Evolutionary conservation across 441 rosid species (phyloP).

Genomic region (Raphanus hybrid): DNA sequence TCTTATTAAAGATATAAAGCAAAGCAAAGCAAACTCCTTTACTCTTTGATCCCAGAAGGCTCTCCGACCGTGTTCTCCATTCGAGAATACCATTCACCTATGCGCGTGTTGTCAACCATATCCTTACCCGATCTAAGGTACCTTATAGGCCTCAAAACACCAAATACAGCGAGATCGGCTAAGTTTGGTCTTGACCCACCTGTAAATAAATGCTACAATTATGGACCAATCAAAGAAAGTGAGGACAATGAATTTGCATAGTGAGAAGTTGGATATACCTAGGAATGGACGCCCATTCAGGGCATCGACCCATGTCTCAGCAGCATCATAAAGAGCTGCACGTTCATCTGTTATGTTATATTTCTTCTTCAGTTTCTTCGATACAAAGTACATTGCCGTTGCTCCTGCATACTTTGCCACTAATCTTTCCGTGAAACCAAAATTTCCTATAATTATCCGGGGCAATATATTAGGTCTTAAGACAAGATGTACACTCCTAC

Average conservation of each 20-base stretch:
- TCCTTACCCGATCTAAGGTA: slow-evolving; percentile 81
- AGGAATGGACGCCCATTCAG: slow-evolving; percentile 74
- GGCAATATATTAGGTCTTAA: not conserved
- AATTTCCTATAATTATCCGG: slow-evolving; percentile 67
- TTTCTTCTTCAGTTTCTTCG: slow-evolving; percentile 92
- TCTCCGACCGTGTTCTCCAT: slow-evolving; percentile 82
- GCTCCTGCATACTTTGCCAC: slow-evolving; percentile 92
- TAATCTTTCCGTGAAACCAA: slow-evolving; percentile 81
- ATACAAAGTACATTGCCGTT: slow-evolving; percentile 88
- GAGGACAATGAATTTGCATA: not conserved
- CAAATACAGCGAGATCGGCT: slow-evolving; percentile 92
- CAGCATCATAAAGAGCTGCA: slow-evolving; percentile 81
- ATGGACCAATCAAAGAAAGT: slow-evolving; percentile 20
- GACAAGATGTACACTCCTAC: slow-evolving; percentile 1
- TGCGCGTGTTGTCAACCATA: slow-evolving; percentile 88
- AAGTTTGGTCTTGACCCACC: slow-evolving; percentile 86
- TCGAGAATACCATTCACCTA: slow-evolving; percentile 83
- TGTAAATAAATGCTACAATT: slow-evolving; percentile 34
- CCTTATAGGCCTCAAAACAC: slow-evolving; percentile 91
- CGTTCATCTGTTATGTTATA: slow-evolving; percentile 92
- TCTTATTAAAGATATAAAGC: slow-evolving; percentile 18
- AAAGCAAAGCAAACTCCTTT: slow-evolving; percentile 17
- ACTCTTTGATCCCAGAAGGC: slow-evolving; percentile 54
- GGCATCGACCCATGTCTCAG: slow-evolving; percentile 92
- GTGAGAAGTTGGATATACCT: slow-evolving; percentile 47